Conservation (phyloP, 1,139 yeast genomes). For the Suhomyces terraborum region DNA sequence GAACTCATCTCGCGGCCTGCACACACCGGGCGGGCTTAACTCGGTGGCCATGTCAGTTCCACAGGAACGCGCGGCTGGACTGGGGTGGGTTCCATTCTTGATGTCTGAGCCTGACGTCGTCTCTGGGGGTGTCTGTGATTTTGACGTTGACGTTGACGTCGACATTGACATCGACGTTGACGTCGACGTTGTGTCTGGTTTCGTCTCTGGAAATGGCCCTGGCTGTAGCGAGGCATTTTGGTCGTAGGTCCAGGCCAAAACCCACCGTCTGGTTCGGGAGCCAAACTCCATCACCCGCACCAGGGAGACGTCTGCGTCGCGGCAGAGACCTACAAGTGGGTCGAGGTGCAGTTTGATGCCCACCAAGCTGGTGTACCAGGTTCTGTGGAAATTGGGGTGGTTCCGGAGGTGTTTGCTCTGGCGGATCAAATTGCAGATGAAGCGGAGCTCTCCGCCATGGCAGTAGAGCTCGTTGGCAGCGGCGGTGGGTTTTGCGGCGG, state of each 20-base stretch:
- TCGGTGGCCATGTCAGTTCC: background rate
- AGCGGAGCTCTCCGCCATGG: slow-evolving; percentile 24
- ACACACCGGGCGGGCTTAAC: background rate
- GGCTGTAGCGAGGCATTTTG: no score
- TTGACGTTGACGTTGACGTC: no score
- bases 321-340: slow-evolving; percentile 13
- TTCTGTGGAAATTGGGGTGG: slow-evolving; percentile 13
- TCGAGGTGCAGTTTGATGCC: slow-evolving; percentile 21
- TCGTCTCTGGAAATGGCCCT: no score
- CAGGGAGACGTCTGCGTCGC: slow-evolving; percentile 7
- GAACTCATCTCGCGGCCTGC: background rate
- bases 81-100: no score
- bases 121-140: no score
- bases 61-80: background rate
- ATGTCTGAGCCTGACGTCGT: no score
- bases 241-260: slow-evolving; percentile 22
- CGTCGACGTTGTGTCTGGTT: no score
- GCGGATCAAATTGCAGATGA: slow-evolving; percentile 18
- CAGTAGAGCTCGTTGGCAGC: slow-evolving; percentile 19
- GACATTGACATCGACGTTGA: no score
- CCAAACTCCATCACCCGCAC: slow-evolving; percentile 15
- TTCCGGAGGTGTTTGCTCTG: slow-evolving; percentile 14
- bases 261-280: slow-evolving; percentile 23
- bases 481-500: slow-evolving; percentile 17
- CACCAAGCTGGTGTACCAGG: slow-evolving; percentile 26